Evolutionary conservation across 2,329 filamentous ascomycete species (phyloP), one percentile per base, ranked within the genome.

Genomic region (Claviceps humidiphila): DNA sequence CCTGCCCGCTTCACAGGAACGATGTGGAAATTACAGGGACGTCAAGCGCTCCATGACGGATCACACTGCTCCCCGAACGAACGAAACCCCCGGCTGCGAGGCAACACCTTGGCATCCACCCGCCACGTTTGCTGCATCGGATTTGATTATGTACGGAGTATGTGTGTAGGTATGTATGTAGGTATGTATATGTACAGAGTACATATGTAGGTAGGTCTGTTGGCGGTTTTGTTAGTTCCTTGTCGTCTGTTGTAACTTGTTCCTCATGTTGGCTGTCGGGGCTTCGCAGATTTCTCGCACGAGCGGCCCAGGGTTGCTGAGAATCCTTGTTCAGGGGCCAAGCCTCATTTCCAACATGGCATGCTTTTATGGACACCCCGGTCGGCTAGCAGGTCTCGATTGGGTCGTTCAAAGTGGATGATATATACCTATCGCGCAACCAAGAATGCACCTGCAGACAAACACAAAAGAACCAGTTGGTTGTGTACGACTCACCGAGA

Each of bases 291-390:
- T 39, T 38, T 42, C 30, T 45, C 50, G 24, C 46, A 41, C 17
- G n/a, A 9, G 42, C 8, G 41, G 37, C 41, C 6, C 39, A 38
- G 46, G 47, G 16, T 30, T 34, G 34, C 34, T 40, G 16, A 26
- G 46, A n/a, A 54, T 46, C 50, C 53, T 42, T 49, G 53, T 46
- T 54, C 50, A 52, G 53, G 50, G 53, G 53, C 37, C 14, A 41
- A 45, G 30, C 22, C 38, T 54, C 51, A 55, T 54, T 53, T 50
- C 30, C 47, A 37, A 44, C 6, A 50, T 38, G 40, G 43, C 40
- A 44, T 42, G 26, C 24, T 43, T 24, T 50, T 41, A 8, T 30
- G 6, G n/a, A 16, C 3, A 16, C 34, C 30, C 30, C 9, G 16
- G 47, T 49, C 39, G 38, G 13, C 46, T 20, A 48, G 34, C 34